Evolutionary conservation across 2,329 filamentous ascomycete species (phyloP).

Genomic region (Penicillium sclerotigenum): DNA sequence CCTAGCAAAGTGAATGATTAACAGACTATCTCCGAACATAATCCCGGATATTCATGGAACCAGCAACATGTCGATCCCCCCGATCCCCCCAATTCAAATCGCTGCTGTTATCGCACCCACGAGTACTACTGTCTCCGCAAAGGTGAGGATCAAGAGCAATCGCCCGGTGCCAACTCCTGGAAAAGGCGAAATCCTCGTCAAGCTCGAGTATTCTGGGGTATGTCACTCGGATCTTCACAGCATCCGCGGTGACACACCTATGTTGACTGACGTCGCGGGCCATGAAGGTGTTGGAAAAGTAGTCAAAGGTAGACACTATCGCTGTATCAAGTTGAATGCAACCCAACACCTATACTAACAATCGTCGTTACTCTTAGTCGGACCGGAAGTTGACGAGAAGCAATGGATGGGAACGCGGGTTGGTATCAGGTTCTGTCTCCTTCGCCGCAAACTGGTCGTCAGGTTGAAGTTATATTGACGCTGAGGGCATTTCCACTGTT

Average conservation of each 20-base stretch:
- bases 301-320: constrained; percentile 28
- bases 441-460: not conserved
- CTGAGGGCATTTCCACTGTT: not conserved
- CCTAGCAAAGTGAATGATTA: not conserved
- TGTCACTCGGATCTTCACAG: constrained; percentile 50
- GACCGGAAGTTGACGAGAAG: constrained; percentile 25
- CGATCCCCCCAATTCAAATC: constrained; percentile 28
- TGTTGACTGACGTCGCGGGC: constrained; percentile 47
- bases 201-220: constrained; percentile 48
- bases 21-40: not conserved
- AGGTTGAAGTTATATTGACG: not conserved
- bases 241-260: constrained; percentile 41
- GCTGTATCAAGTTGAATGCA: not conserved
- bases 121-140: constrained; percentile 18
- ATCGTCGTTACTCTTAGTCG: constrained; percentile 18
- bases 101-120: constrained; percentile 31
- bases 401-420: constrained; percentile 32
- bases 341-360: not conserved
- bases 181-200: constrained; percentile 45
- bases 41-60: not conserved
- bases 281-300: constrained; percentile 49
- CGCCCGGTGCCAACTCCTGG: constrained; percentile 37
- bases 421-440: constrained; percentile 32
- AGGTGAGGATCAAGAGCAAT: constrained; percentile 25
- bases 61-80: constrained; percentile 19